A percentile compares a stretch with the other conserved stretches of the same genome.
Evolutionary conservation across 2,329 filamentous ascomycete genomes (phyloP).

Genomic region (Colletotrichum australisinense): DNA sequence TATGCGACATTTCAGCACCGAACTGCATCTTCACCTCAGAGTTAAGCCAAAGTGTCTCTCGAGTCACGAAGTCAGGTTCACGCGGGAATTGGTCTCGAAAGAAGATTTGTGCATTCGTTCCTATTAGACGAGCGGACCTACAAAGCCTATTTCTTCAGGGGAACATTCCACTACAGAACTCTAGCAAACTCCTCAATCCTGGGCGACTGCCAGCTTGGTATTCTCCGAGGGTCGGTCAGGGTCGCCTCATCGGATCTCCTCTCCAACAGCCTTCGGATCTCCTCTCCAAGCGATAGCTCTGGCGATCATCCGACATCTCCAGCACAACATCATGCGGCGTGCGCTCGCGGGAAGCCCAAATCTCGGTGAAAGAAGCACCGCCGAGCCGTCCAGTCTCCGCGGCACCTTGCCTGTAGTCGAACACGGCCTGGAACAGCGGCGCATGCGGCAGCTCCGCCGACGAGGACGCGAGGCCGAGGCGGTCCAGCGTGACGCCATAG

Average conservation of each 20-base stretch:
- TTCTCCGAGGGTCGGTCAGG: background rate
- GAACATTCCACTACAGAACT: background rate
- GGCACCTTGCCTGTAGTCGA: conserved; percentile 10
- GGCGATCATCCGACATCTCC: conserved; percentile 14
- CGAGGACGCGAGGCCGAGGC: background rate
- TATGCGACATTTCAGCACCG: background rate
- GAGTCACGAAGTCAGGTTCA: background rate
- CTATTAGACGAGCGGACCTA: background rate
- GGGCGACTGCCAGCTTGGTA: background rate
- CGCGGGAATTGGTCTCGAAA: background rate
- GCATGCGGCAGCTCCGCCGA: conserved; percentile 1
- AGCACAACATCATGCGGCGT: conserved; percentile 23
- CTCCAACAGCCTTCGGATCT: too few relatives aligned
- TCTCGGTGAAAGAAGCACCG: background rate
- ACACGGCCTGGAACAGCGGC: conserved; percentile 17
- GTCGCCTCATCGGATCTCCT: too few relatives aligned
- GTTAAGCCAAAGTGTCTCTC: background rate
- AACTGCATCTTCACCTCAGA: background rate
- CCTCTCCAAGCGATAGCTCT: too few relatives aligned
- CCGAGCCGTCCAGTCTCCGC: conserved; percentile 8
- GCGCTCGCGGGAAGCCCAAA: conserved; percentile 9
- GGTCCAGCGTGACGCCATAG: conserved; percentile 2
- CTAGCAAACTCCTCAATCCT: background rate
- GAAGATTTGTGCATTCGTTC: background rate
- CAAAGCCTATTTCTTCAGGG: background rate